Base-by-base conservation (phyloP, 202 grass and related monocot species). In the Brachypodium distachyon region DNA sequence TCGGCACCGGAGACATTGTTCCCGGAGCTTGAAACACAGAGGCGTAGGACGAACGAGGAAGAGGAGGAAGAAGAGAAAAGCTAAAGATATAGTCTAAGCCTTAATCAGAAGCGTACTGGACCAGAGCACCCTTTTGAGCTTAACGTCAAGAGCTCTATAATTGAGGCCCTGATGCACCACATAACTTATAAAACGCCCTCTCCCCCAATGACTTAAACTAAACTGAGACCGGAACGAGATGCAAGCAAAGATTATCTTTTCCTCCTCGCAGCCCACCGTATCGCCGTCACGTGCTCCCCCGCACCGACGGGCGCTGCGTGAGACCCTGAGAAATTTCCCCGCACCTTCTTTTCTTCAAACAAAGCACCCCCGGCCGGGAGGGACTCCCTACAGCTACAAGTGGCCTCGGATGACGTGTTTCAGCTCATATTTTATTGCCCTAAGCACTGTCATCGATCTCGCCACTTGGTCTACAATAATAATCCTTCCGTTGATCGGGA, bases 1-100 rank as follows among this genome's bases (percentile, higher is more conserved):
- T 85, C 19, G 87, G 65, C 65, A 80, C 77, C n/a, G 87, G 87
- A 77, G 87, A 81, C 87, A 89, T 89, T 77, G 81, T n/a, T 74
- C 34, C 17, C 86, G 26, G 77, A 39, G 36, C 23, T 14, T 16
- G 25, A 43, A 40, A 37, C 32, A 29, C 41, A 43, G 38, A 67
- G 43, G 27, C 5, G 19, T 11, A 12, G 10, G 10, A 12, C 23
- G 16, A 22, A n/a, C n/a, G 17, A 26, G 32, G n/a, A 19, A 22
- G 18, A 17, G 28, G 23, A 16, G 4, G 26, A 28, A 39, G n/a
- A 28, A 4, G 59, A 13, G 19, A 17, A 74, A 21, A 38, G 4
- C 22, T 37, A 47, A 36, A 25, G 42, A 50, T 34, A 46, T 21
- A 13, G 18, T 64, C 42, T 78, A 47, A n/a, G 26, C 4, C 78